A percentile compares a stretch with the other conserved stretches of the same genome.
phyloP scores from a whole-genome alignment of 1,284 basidiomycete species.

The Tylopilus sp. region DNA sequence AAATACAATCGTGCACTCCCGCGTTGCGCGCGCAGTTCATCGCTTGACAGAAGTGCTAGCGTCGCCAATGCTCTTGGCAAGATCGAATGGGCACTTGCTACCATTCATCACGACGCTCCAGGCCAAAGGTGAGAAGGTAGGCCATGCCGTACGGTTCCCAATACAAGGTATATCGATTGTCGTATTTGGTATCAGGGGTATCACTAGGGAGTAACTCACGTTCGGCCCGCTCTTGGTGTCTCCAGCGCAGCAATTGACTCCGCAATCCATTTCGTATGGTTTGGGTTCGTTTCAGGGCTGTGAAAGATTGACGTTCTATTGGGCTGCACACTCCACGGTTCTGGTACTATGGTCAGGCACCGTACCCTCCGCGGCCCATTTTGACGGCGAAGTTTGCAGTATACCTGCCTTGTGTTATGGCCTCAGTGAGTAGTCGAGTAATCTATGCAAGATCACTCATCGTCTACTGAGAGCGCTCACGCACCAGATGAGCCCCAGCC shows the following conservation, averaged over 20 bases:
- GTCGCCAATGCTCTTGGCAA: constrained; percentile 1
- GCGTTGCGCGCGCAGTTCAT: constrained; percentile 6
- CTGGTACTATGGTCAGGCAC: constrained; percentile 24
- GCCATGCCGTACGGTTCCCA: constrained; percentile 24
- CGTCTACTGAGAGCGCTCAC: neutral
- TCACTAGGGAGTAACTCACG: constrained; percentile 18
- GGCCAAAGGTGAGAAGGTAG: constrained; percentile 6
- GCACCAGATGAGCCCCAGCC: neutral
- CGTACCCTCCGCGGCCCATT: constrained; percentile 17
- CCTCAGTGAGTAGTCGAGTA: neutral
- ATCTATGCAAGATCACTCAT: constrained; percentile 7
- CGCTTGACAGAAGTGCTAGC: constrained; percentile 1
- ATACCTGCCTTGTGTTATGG: constrained; percentile 5
- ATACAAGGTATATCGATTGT: constrained; percentile 28
- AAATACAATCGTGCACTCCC: neutral
- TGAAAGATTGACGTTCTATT: constrained; percentile 20
- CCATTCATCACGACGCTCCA: constrained; percentile 3
- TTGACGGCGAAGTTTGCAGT: constrained; percentile 7
- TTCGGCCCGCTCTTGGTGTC: constrained; percentile 11
- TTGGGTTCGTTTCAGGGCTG: constrained; percentile 22
- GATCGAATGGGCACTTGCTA: constrained; percentile 1
- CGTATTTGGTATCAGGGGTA: constrained; percentile 21
- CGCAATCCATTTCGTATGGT: constrained; percentile 2
- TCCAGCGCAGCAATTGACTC: constrained; percentile 9
- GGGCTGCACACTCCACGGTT: constrained; percentile 27